Conservation (phyloP, 1,284 basidiomycete genomes). For the Puccinia novopanici region DNA sequence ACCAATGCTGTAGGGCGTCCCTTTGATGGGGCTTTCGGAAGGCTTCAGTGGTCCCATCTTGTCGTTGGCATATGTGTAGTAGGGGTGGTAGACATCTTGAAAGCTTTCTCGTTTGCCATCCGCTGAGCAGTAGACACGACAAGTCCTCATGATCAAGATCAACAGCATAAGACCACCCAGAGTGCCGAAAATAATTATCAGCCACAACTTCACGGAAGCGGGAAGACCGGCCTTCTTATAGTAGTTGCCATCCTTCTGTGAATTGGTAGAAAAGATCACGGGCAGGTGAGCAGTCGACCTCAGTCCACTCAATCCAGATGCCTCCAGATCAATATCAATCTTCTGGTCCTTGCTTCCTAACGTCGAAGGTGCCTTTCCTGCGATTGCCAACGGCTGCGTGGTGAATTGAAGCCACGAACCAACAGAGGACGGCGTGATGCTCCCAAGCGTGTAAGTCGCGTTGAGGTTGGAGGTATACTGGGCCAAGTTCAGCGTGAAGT, state of each 20-base stretch:
- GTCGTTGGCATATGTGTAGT: slow-evolving; percentile 34
- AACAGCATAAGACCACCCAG: slow-evolving; percentile 31
- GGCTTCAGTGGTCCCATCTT: slow-evolving; percentile 8
- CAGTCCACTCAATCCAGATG: slow-evolving; percentile 33
- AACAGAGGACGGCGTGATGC: slow-evolving; percentile 21
- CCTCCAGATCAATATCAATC: slow-evolving; percentile 25
- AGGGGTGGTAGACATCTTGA: slow-evolving; percentile 35
- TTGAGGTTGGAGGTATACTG: slow-evolving; percentile 48
- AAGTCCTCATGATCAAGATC: slow-evolving; percentile 44
- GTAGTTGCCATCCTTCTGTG: slow-evolving; percentile 5
- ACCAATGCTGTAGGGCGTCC: slow-evolving; percentile 32
- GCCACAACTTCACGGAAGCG: slow-evolving; percentile 14
- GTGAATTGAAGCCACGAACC: slow-evolving; percentile 40
- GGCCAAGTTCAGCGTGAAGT: slow-evolving; percentile 37
- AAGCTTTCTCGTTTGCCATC: slow-evolving; percentile 37
- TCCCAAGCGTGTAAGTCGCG: slow-evolving; percentile 41
- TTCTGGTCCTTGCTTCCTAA: background rate
- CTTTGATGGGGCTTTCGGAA: slow-evolving; percentile 11
- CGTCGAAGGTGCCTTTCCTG: slow-evolving; percentile 17
- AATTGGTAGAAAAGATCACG: slow-evolving; percentile 5
- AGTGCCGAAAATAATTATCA: slow-evolving; percentile 37
- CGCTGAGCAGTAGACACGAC: slow-evolving; percentile 37
- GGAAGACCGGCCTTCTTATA: slow-evolving; percentile 23
- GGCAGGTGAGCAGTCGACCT: slow-evolving; percentile 38
- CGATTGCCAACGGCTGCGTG: slow-evolving; percentile 7